Conservation (phyloP, 2,329 filamentous ascomycete genomes). For the Bertia moriformis region DNA sequence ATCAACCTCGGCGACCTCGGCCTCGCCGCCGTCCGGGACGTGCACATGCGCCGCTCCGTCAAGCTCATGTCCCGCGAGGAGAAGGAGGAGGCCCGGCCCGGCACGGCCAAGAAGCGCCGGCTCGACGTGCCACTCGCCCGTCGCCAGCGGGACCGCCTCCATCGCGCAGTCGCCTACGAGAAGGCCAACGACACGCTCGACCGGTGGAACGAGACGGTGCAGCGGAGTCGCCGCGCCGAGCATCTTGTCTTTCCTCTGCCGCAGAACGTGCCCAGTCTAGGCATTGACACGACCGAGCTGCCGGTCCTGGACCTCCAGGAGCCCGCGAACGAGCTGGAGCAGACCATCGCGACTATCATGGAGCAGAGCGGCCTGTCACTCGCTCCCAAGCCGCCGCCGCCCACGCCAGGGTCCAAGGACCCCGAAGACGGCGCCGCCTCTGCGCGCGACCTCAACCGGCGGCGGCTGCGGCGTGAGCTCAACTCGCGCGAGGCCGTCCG, state of each 20-base stretch:
- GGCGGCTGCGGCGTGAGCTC: slow-evolving; percentile 69
- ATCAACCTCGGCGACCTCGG: slow-evolving; percentile 63
- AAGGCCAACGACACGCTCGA: slow-evolving; percentile 84
- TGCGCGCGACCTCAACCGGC: slow-evolving; percentile 58
- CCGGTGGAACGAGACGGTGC: slow-evolving; percentile 89
- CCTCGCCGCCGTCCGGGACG: slow-evolving; percentile 47
- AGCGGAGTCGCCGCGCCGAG: slow-evolving; percentile 81
- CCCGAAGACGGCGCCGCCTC: slow-evolving; percentile 61
- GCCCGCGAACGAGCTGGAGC: slow-evolving; percentile 69
- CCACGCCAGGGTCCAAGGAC: slow-evolving; percentile 48
- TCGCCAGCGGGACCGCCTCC: slow-evolving; percentile 71
- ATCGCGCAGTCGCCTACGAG: slow-evolving; percentile 69
- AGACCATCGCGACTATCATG: slow-evolving; percentile 74
- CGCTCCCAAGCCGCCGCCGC: slow-evolving; percentile 27
- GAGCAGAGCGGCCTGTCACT: slow-evolving; percentile 68
- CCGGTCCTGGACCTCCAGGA: slow-evolving; percentile 47
- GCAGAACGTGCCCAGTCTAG: slow-evolving; percentile 48
- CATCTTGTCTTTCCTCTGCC: slow-evolving; percentile 77
- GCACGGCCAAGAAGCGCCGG: slow-evolving; percentile 51
- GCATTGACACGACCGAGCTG: slow-evolving; percentile 46
- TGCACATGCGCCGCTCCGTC: slow-evolving; percentile 62
- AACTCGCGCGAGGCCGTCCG: slow-evolving; percentile 79
- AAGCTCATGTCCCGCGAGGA: slow-evolving; percentile 58
- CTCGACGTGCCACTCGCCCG: slow-evolving; percentile 71
- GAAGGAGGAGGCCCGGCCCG: slow-evolving; percentile 34